These are phyloP conservation scores for Candida adriatica DNA, from an alignment of 805 yeast species.

Conservation along the genomic window DNA sequence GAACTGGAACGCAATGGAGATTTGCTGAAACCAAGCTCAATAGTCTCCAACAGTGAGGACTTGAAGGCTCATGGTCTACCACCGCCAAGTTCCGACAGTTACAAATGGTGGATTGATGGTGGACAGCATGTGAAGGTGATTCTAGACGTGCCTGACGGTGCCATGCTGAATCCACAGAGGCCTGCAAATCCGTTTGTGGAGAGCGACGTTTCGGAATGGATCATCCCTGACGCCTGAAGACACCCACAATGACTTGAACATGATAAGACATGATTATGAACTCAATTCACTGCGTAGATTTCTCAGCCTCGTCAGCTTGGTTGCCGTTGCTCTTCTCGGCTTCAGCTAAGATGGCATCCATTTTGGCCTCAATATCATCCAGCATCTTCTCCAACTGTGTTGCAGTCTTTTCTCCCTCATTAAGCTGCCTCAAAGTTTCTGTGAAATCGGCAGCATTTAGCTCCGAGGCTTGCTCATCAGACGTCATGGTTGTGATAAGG, in stretches of 20 bases:
- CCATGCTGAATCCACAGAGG: constrained; percentile 59
- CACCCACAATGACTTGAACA: neutral
- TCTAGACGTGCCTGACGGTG: constrained; percentile 32
- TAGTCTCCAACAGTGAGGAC: constrained; percentile 15
- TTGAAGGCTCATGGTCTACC: constrained; percentile 48
- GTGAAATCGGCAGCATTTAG: constrained; percentile 28
- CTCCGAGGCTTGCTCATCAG: constrained; percentile 20
- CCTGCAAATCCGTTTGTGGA: constrained; percentile 68
- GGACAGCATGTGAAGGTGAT: constrained; percentile 53
- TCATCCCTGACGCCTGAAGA: neutral
- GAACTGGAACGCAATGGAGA: constrained; percentile 16
- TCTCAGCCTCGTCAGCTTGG: neutral
- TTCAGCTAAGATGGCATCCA: constrained; percentile 49
- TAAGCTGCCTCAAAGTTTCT: constrained; percentile 51
- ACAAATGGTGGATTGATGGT: constrained; percentile 90
- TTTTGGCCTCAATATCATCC: constrained; percentile 56
- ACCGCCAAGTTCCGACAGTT: constrained; percentile 77
- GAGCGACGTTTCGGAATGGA: constrained; percentile 29
- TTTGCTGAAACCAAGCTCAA: constrained; percentile 1
- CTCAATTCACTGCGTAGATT: neutral
- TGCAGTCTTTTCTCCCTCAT: constrained; percentile 64
- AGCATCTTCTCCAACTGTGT: constrained; percentile 56
- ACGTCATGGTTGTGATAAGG: no score
- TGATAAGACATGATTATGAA: neutral
- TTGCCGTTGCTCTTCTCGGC: constrained; percentile 27